Percentiles rank a stretch among this genome's conserved stretches.
Conservation (phyloP, 805 yeast species). For the Zygosaccharomyces lentus region DNA sequence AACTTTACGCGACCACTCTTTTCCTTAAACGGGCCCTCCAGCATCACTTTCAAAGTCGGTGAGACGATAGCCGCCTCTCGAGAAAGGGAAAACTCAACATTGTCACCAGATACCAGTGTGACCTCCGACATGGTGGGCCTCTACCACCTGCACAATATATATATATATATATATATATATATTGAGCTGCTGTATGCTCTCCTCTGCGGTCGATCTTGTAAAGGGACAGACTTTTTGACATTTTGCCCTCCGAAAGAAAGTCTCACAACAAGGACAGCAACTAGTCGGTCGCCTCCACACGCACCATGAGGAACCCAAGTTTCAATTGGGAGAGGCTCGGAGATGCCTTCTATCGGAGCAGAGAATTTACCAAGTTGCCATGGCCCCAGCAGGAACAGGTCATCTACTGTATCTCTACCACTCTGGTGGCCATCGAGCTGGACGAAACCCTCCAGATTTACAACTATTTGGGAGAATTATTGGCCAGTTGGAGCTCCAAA, state of each 20-base stretch:
- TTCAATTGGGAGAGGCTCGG: constrained; percentile 75
- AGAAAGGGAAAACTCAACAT: constrained; percentile 54
- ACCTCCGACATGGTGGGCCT: constrained; percentile 37
- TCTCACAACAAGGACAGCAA: neutral
- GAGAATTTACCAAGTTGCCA: constrained; percentile 31
- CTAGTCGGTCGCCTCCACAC: neutral
- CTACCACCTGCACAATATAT: neutral
- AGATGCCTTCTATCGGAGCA: constrained; percentile 60
- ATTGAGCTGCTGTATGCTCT: neutral
- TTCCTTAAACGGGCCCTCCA: constrained; percentile 55
- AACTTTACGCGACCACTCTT: constrained; percentile 50
- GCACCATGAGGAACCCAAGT: constrained; percentile 35
- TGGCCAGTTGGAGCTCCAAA: constrained; percentile 10
- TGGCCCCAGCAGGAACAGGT: constrained; percentile 18
- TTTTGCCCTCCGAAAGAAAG: neutral
- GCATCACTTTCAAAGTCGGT: constrained; percentile 57
- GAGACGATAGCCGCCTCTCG: constrained; percentile 75
- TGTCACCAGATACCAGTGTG: constrained; percentile 70
- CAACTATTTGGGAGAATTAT: constrained; percentile 36
- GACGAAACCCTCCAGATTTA: constrained; percentile 31
- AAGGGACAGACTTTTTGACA: neutral
- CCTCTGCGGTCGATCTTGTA: neutral
- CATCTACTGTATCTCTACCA: constrained; percentile 39
- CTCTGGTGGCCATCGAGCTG: constrained; percentile 40
- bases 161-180: too few relatives aligned